Base-by-base conservation (phyloP, 2,329 filamentous ascomycete species). In the Huntiella moniliformis region DNA sequence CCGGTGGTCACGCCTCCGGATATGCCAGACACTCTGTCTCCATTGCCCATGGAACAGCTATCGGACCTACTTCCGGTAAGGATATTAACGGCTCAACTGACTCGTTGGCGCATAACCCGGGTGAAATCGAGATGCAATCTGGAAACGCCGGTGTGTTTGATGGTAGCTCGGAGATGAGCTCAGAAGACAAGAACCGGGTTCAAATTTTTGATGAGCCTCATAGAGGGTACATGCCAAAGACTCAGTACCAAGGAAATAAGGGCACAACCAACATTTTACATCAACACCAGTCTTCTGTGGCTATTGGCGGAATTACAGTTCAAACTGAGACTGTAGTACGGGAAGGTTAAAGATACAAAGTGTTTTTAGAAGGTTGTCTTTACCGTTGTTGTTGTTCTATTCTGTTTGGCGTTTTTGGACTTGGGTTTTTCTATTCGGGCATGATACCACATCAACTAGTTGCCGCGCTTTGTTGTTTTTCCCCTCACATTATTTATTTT, bases 251-350 rank as follows among this genome's bases (percentile, higher is more conserved):
- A 13, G 45, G 13, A 4, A n/a, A 18, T 3, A 17, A 38, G n/a
- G 12, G n/a, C 18, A 3, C 7, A n/a, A 38, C 4, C 7, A 12
- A 41, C 7, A 45, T 45, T 15, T 6, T 38, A 4, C 37, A 45
- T 33, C 43, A 45, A 28, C 35, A 45, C 15, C 36, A 39, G 35
- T 38, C 35, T 12, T 39, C 40, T 7, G 40, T 43, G 32, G 35
- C 38, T n/a, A 42, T 44, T n/a, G 46, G 37, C 6, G 46, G 46
- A n/a, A 48, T 48, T 15, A 48, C 31, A 7, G 46, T 48, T 5
- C 31, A 40, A 4, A 48, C 46, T 1, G 46, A 48, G 37, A 48
- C 46, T 18, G 41, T 44, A 17, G 38, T 48, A 8, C 36, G 42
- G 4, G 41, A 40, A 2, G 32, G 42, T 13, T 48, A 36, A 31